Conservation (phyloP, 352 stramenopile species). For the Phytophthora tubulina region DNA sequence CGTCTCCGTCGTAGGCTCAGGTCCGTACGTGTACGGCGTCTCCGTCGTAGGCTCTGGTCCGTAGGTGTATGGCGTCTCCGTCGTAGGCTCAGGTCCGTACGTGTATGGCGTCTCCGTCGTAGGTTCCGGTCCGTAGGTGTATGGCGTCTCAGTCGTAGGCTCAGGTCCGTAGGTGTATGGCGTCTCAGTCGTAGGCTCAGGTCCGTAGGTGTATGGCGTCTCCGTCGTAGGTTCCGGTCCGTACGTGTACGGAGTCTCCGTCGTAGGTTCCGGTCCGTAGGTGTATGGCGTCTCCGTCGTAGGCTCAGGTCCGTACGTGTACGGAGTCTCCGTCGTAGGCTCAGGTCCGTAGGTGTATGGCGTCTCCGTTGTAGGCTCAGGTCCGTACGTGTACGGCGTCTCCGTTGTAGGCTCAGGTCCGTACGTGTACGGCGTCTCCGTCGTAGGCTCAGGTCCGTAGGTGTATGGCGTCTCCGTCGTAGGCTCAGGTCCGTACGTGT, state of each 20-base stretch:
- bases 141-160: not conserved
- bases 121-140: not conserved
- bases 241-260: not conserved
- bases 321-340: not conserved
- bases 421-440: not conserved
- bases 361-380: not conserved
- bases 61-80: not conserved
- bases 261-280: not conserved
- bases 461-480: not conserved
- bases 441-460: not conserved
- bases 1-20: not conserved
- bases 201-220: not conserved
- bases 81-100: not conserved
- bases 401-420: not conserved
- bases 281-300: not conserved
- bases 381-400: not conserved
- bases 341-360: not conserved
- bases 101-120: not conserved
- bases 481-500: not conserved
- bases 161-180: not conserved
- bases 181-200: not conserved
- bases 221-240: not conserved
- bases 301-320: not conserved
- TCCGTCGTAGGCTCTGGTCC: not conserved
- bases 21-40: not conserved